Conservation (phyloP, 2,329 filamentous ascomycete species). For the Talaromyces sp. region DNA sequence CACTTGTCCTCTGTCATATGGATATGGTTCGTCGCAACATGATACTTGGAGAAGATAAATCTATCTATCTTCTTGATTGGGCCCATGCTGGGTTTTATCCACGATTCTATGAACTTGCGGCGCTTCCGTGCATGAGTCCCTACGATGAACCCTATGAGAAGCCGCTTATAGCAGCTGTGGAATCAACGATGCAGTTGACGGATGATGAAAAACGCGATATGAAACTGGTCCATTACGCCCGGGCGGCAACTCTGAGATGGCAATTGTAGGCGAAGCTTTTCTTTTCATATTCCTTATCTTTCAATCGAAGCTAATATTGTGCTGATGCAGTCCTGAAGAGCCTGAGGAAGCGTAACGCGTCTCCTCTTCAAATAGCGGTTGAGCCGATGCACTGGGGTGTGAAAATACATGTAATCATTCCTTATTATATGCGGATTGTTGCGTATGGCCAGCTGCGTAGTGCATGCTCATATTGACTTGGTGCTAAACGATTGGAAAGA, state of each 20-base stretch:
- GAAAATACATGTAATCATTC: too few relatives aligned
- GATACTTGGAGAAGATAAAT: slow-evolving; percentile 20
- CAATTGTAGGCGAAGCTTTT: slow-evolving; percentile 15
- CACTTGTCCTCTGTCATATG: slow-evolving; percentile 25
- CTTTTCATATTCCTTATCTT: background rate
- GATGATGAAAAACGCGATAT: slow-evolving; percentile 21
- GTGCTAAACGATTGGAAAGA: too few relatives aligned
- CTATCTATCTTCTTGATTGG: slow-evolving; percentile 25
- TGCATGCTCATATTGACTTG: too few relatives aligned
- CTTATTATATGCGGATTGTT: too few relatives aligned
- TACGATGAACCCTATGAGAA: slow-evolving; percentile 19
- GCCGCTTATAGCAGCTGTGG: slow-evolving; percentile 15
- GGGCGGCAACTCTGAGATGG: slow-evolving; percentile 18
- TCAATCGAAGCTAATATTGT: slow-evolving; percentile 5
- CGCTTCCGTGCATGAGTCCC: slow-evolving; percentile 18
- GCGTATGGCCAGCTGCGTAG: too few relatives aligned
- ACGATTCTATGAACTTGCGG: slow-evolving; percentile 21
- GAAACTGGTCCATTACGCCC: slow-evolving; percentile 18
- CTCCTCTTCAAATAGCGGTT: background rate
- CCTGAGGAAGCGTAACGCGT: slow-evolving; percentile 1
- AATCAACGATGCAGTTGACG: slow-evolving; percentile 17
- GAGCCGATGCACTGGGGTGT: too few relatives aligned
- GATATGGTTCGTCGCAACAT: slow-evolving; percentile 26
- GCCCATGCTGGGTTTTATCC: slow-evolving; percentile 22
- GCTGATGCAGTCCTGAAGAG: slow-evolving; percentile 8